Percentiles rank a stretch among this genome's conserved stretches.
Conservation (phyloP, 2,329 filamentous ascomycete species). For the Sclerotinia spermophila region DNA sequence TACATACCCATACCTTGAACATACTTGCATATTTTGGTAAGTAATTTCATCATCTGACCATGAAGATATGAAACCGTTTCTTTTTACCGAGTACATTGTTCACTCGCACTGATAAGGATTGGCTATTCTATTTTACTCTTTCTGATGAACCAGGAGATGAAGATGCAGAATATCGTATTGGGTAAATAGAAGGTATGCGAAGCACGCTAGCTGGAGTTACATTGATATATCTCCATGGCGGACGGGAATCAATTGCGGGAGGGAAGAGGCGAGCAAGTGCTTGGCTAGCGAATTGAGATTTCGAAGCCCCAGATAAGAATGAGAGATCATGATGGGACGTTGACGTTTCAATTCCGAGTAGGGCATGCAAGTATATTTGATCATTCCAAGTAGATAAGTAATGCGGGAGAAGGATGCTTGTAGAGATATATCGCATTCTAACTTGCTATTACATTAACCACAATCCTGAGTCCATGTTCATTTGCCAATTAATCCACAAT, state of each 20-base stretch:
- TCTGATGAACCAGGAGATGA: not conserved
- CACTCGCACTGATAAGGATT: not conserved
- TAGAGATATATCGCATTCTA: not conserved
- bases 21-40: conserved; percentile 13
- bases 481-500: not conserved
- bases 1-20: not conserved
- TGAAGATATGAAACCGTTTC: not conserved
- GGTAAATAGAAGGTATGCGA: not conserved
- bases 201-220: not conserved
- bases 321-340: not conserved
- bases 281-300: not conserved
- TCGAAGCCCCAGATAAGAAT: not conserved
- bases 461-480: not conserved
- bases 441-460: not conserved
- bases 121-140: not conserved
- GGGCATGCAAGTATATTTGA: not conserved
- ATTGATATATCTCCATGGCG: not conserved
- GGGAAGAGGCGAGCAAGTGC: conserved; percentile 15
- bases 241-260: conserved; percentile 2
- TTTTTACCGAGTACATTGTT: not conserved
- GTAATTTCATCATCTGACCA: conserved; percentile 13
- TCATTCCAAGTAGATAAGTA: not conserved
- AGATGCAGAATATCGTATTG: not conserved
- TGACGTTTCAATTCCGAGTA: not conserved
- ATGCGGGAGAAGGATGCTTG: not conserved